These are phyloP conservation scores for Podaxis sp. DNA, from an alignment of 768 basidiomycete genomes.

Conservation along the genomic window DNA sequence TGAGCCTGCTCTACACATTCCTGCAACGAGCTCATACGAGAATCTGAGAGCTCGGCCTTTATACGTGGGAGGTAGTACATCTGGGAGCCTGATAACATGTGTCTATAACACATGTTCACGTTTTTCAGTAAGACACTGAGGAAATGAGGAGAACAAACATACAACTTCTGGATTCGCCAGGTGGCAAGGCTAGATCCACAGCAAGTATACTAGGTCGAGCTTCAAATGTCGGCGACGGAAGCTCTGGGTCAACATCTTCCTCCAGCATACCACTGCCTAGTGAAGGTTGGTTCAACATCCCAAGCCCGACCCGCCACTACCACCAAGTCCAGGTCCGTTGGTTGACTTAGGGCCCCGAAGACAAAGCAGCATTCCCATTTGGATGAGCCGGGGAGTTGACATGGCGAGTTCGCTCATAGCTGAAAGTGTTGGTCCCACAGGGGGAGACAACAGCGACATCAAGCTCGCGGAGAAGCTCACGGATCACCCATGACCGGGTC, in stretches of 20 bases:
- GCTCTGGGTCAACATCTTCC: slow-evolving; percentile 52
- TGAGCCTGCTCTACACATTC: slow-evolving; percentile 69
- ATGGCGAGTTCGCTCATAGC: background rate
- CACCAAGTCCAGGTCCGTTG: background rate
- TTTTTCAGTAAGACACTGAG: background rate
- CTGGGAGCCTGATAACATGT: slow-evolving; percentile 77
- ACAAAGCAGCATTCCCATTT: background rate
- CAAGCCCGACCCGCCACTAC: slow-evolving; percentile 24
- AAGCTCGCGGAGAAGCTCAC: slow-evolving; percentile 13
- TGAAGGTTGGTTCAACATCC: slow-evolving; percentile 12
- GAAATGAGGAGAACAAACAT: too few species aligned
- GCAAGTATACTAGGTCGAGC: slow-evolving; percentile 86
- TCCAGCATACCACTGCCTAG: slow-evolving; percentile 12
- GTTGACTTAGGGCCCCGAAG: background rate
- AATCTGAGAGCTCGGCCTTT: slow-evolving; percentile 81
- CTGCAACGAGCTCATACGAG: slow-evolving; percentile 88
- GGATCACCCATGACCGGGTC: slow-evolving; percentile 7
- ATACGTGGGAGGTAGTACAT: slow-evolving; percentile 87
- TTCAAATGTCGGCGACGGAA: slow-evolving; percentile 81
- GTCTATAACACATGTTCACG: slow-evolving; percentile 44
- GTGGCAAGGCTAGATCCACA: slow-evolving; percentile 77
- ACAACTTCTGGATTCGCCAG: slow-evolving; percentile 89
- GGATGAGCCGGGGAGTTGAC: background rate
- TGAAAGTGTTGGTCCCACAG: background rate
- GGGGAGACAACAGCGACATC: slow-evolving; percentile 17